Conservation (phyloP, 257 asterid genomes). For the Solanum sejunctum region DNA sequence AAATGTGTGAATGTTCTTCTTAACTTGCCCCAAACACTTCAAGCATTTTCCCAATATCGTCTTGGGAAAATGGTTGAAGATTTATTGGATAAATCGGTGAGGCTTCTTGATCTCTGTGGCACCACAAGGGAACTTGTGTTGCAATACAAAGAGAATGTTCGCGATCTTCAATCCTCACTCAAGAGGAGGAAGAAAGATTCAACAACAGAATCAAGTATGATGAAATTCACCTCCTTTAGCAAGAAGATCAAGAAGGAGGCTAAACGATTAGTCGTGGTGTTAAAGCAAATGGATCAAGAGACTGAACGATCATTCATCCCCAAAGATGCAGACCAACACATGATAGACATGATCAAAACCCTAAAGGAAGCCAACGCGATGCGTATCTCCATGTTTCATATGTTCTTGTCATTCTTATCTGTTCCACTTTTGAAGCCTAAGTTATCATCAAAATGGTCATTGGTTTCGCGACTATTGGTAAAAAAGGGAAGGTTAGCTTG, state of each 20-base stretch:
- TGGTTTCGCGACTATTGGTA: conserved; percentile 20
- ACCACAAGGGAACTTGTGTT: neutral
- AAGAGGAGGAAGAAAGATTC: conserved; percentile 10
- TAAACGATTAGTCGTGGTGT: neutral
- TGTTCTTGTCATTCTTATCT: conserved; percentile 9
- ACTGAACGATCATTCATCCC: neutral
- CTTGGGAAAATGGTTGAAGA: conserved; percentile 3
- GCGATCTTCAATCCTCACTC: conserved; percentile 4
- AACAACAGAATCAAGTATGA: neutral
- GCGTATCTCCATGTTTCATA: neutral
- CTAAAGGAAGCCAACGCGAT: neutral
- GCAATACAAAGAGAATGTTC: neutral
- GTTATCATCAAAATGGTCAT: conserved; percentile 21
- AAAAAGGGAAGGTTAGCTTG: conserved; percentile 11
- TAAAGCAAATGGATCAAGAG: neutral
- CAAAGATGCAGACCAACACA: neutral
- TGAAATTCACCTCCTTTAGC: neutral
- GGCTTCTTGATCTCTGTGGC: conserved; percentile 8
- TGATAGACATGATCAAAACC: neutral
- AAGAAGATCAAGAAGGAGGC: neutral
- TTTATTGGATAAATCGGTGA: conserved; percentile 1
- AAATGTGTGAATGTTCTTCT: conserved; percentile 4
- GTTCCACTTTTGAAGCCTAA: conserved; percentile 14
- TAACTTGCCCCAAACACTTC: conserved; percentile 13
- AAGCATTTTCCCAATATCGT: conserved; percentile 2